Evolutionary conservation across 2,329 filamentous ascomycete genomes (phyloP).

Genomic region (Apiospora arundinis): DNA sequence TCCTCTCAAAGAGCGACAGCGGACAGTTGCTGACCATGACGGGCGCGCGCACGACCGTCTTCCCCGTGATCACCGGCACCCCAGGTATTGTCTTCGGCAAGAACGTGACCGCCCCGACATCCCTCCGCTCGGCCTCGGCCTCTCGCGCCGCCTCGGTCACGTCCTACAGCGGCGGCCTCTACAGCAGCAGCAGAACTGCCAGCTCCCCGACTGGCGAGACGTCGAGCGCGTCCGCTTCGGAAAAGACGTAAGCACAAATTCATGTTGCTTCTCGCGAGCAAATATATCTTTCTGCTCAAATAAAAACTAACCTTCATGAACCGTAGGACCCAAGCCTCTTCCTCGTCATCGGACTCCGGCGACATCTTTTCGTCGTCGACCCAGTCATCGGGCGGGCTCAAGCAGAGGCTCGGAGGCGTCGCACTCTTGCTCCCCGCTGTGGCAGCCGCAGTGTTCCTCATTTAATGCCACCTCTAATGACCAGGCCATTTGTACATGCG

Average conservation of each 20-base stretch:
- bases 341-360: not conserved
- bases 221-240: not conserved
- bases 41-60: not conserved
- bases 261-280: not conserved
- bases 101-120: not conserved
- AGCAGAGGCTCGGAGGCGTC: not conserved
- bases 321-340: not conserved
- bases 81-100: not conserved
- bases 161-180: not conserved
- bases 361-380: not conserved
- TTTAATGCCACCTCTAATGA: not conserved
- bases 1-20: not conserved
- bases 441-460: not conserved
- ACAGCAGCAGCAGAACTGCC: not conserved
- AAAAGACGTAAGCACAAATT: not conserved
- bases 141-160: not conserved
- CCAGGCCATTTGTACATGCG: not conserved
- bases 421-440: not conserved
- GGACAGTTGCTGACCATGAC: slow-evolving; percentile 4
- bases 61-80: not conserved
- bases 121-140: not conserved
- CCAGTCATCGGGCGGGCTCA: not conserved
- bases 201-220: not conserved
- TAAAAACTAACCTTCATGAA: not conserved
- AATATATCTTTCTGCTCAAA: not conserved